Base-by-base conservation (phyloP, 148 eudicot species). In the Vaccinium vitisidaea region DNA sequence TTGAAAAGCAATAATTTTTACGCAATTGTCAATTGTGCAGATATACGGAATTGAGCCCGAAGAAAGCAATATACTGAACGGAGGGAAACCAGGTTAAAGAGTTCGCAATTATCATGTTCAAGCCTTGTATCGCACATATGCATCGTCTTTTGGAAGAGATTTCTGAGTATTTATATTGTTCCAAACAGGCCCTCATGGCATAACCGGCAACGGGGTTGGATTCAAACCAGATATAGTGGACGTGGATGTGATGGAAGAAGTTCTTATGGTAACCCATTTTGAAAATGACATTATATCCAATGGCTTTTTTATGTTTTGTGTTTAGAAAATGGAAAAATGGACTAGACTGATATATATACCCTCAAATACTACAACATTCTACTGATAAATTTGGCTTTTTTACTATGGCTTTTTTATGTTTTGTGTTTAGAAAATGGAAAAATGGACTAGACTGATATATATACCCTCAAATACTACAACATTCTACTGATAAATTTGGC, bases 131-230 rank as follows among this genome's bases (percentile, higher is more conserved):
- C 36, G 0, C 36, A 32, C 30, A 48, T 46, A 70, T 39, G 6
- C 0, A 18, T 77, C 4, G 23, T 10, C 43, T 19, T 53, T 55
- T 79, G 15, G 39, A 23, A 58, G 49, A 36, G 11, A 52, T 52
- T 53, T 21, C 15, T 39, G 10, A 21, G 32, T 53, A 21, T 80
- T 78, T 74, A 73, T 16, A 73, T 65, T 43, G 8, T 85, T 73
- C 25, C 53, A 46, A 80, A 85, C 79, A 96, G 98, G 99, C 58
- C 99, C 99, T 89, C 99, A 97, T 85, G 92, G 89, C 30, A 97
- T 97, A 61, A 97, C 98, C n/a, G 99, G 99, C 48, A 97, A 93
- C 70, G 99, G 99, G 16, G 98, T 97, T 19, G 99, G 99, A 75
- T 97, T 97, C 84, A 95, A 97, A 84, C 99, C 99, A 0, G 98